Percentiles rank a stretch among this genome's conserved stretches.
Evolutionary conservation across 1,284 basidiomycete genomes (phyloP).

Genomic region (Veloboletus limbatus): DNA sequence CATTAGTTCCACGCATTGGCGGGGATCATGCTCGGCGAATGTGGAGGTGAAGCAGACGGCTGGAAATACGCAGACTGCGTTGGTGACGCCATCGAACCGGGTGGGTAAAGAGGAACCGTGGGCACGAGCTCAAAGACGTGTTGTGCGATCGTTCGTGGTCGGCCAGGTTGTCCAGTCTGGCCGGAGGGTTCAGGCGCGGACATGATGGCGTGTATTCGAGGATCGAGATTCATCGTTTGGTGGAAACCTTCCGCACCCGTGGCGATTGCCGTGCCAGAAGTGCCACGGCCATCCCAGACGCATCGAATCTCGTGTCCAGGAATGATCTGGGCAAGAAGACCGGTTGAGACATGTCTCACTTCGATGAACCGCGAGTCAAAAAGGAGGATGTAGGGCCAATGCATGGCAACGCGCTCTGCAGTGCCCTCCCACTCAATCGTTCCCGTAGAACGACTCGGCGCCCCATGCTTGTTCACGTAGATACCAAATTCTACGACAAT

Average conservation of each 20-base stretch:
- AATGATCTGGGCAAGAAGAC: slow-evolving; percentile 88
- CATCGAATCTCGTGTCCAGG: slow-evolving; percentile 78
- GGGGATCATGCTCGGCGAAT: slow-evolving; percentile 45
- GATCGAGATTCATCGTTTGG: slow-evolving; percentile 60
- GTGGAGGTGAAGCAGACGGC: slow-evolving; percentile 57
- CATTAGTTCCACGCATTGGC: slow-evolving; percentile 27
- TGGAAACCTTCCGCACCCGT: slow-evolving; percentile 23
- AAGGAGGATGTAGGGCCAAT: slow-evolving; percentile 86
- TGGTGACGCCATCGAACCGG: slow-evolving; percentile 61
- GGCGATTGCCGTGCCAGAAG: slow-evolving; percentile 38
- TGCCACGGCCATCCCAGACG: slow-evolving; percentile 82
- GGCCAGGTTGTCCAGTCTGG: slow-evolving; percentile 36
- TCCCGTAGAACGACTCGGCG: slow-evolving; percentile 68
- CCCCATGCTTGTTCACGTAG: slow-evolving; percentile 86
- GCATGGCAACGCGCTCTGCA: slow-evolving; percentile 83
- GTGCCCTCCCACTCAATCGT: slow-evolving; percentile 96
- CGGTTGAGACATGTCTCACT: slow-evolving; percentile 82
- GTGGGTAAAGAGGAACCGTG: slow-evolving; percentile 67
- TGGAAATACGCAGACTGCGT: slow-evolving; percentile 61
- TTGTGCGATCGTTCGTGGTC: slow-evolving; percentile 52
- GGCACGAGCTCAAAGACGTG: slow-evolving; percentile 82
- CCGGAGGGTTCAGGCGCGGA: slow-evolving; percentile 47
- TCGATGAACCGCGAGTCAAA: slow-evolving; percentile 94
- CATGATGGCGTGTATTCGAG: slow-evolving; percentile 75
- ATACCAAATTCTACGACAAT: slow-evolving; percentile 79